A percentile compares a stretch with the other conserved stretches of the same genome.
phyloP scores from a whole-genome alignment of 768 basidiomycete species.

The Mycena chlorophos region DNA sequence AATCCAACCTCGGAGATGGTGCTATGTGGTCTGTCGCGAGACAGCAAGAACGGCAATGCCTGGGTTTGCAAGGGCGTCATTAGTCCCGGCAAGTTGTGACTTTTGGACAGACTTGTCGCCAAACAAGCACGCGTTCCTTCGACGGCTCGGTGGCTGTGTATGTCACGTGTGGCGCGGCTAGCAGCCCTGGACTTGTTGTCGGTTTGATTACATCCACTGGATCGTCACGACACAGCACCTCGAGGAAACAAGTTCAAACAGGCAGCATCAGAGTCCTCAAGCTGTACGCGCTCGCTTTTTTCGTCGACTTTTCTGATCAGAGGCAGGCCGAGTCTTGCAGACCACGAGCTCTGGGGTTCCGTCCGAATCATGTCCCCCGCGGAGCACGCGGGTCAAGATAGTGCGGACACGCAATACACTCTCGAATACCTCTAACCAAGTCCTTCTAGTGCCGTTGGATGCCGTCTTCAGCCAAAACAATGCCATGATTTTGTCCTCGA shows the following conservation, averaged over 20 bases:
- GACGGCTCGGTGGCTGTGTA: slow-evolving; percentile 48
- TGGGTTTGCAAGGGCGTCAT: slow-evolving; percentile 43
- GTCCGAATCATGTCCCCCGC: slow-evolving; percentile 45
- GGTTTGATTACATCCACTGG: slow-evolving; percentile 53
- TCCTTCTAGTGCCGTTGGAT: slow-evolving; percentile 54
- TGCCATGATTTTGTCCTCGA: slow-evolving; percentile 51
- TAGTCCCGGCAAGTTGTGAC: background rate
- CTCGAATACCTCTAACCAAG: slow-evolving; percentile 6
- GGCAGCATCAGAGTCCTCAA: slow-evolving; percentile 54
- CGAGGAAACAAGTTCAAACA: slow-evolving; percentile 38
- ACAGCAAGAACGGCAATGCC: slow-evolving; percentile 14
- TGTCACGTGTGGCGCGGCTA: slow-evolving; percentile 37
- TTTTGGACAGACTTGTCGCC: slow-evolving; percentile 32
- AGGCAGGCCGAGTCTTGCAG: slow-evolving; percentile 52
- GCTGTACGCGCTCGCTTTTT: slow-evolving; percentile 42
- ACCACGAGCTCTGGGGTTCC: slow-evolving; percentile 52
- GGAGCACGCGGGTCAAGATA: slow-evolving; percentile 46
- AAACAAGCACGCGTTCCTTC: slow-evolving; percentile 41
- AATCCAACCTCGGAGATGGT: slow-evolving; percentile 41
- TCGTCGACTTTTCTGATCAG: background rate
- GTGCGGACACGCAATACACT: slow-evolving; percentile 36
- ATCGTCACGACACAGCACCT: slow-evolving; percentile 31
- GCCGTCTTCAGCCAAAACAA: slow-evolving; percentile 58
- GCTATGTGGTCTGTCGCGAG: slow-evolving; percentile 34
- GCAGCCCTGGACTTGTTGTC: slow-evolving; percentile 40